These are phyloP conservation scores for Eucalyptus cloeziana DNA, from an alignment of 345 rosid genomes.

Conservation along the genomic window DNA sequence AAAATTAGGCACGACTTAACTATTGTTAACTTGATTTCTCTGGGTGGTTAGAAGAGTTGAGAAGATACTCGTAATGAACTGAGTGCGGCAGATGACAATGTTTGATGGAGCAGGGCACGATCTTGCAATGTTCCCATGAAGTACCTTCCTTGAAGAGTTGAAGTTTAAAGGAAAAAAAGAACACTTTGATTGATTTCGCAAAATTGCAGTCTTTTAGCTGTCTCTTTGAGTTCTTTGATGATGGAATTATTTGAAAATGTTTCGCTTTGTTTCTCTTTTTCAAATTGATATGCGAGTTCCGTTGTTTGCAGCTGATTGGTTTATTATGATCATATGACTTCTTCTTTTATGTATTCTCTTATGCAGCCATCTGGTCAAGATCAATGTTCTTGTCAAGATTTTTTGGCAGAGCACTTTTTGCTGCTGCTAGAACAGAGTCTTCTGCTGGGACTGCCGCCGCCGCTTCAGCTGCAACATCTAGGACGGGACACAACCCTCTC, in stretches of 20 bases:
- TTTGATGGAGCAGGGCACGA: not conserved
- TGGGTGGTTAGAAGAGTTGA: not conserved
- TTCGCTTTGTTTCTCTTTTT: not conserved
- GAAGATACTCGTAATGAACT: not conserved
- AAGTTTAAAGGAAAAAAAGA: not conserved
- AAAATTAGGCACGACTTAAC: not conserved
- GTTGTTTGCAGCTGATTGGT: not conserved
- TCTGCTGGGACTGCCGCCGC: conserved; percentile 44
- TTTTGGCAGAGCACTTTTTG: conserved; percentile 48
- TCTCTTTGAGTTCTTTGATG: not conserved
- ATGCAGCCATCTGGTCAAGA: not conserved
- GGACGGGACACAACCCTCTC: conserved; percentile 41
- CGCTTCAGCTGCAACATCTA: conserved; percentile 36
- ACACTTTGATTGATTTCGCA: not conserved
- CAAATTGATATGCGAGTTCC: not conserved
- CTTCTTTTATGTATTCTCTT: not conserved
- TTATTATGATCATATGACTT: not conserved
- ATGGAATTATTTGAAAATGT: not conserved
- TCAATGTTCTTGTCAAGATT: conserved; percentile 56
- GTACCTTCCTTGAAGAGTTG: not conserved
- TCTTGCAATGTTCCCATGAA: not conserved
- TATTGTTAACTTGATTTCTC: not conserved
- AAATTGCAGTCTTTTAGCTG: not conserved
- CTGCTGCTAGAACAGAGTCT: conserved; percentile 58
- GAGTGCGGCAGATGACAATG: not conserved